Evolutionary conservation across 331 rosid genomes (phyloP).

Genomic region (Rhamnella rubrinervis): DNA sequence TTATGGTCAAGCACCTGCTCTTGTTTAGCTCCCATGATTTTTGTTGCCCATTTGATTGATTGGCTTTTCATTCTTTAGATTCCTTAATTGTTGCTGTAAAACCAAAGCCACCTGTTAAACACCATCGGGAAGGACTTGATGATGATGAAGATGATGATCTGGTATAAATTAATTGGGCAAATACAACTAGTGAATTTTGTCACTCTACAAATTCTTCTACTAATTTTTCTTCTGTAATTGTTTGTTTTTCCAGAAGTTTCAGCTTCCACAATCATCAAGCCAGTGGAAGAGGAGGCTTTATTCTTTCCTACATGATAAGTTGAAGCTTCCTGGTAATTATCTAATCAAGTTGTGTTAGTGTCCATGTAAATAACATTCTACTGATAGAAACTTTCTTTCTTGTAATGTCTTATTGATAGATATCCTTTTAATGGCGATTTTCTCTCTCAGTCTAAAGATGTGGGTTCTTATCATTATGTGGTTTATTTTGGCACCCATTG

Average conservation of each 20-base stretch:
- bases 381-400: constrained; percentile 31
- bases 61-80: constrained; percentile 44
- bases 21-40: not conserved
- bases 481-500: constrained; percentile 92
- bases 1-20: not conserved
- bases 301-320: constrained; percentile 69
- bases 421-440: constrained; percentile 81
- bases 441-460: constrained; percentile 77
- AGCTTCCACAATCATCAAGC: constrained; percentile 82
- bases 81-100: constrained; percentile 82
- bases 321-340: constrained; percentile 84
- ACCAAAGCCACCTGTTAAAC: constrained; percentile 79
- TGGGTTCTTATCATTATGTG: constrained; percentile 72
- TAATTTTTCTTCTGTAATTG: constrained; percentile 21
- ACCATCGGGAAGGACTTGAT: constrained; percentile 50
- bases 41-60: not conserved
- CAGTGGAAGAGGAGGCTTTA: constrained; percentile 76
- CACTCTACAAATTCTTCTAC: constrained; percentile 8
- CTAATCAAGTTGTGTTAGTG: constrained; percentile 13
- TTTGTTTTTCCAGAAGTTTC: constrained; percentile 64
- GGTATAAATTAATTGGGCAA: constrained; percentile 45
- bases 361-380: constrained; percentile 14
- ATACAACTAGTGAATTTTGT: constrained; percentile 14
- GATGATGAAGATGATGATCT: constrained; percentile 77
- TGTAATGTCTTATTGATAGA: constrained; percentile 51